Evolutionary conservation across 768 basidiomycete species (phyloP).

Genomic region (Sarcodon aspratus): DNA sequence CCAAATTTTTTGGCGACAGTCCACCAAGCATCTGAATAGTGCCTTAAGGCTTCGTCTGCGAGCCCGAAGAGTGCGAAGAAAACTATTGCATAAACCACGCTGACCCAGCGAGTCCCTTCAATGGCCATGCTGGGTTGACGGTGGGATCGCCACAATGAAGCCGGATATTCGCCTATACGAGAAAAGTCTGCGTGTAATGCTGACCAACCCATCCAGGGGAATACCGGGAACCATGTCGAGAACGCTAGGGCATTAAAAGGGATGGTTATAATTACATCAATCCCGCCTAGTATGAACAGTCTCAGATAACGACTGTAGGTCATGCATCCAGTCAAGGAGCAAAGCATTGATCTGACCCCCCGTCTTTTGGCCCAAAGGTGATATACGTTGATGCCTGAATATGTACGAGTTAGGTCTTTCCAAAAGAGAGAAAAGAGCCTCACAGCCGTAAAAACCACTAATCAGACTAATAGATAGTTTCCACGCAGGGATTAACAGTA

Average conservation of each 20-base stretch:
- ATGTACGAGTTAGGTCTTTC: not conserved
- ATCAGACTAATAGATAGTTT: slow-evolving; percentile 21
- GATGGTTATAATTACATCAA: slow-evolving; percentile 14
- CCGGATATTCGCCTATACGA: slow-evolving; percentile 10
- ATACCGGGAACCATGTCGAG: slow-evolving; percentile 10
- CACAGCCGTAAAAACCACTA: slow-evolving; percentile 22
- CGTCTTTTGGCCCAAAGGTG: slow-evolving; percentile 21
- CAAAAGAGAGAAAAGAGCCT: slow-evolving; percentile 3
- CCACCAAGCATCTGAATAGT: not conserved
- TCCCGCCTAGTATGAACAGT: slow-evolving; percentile 21
- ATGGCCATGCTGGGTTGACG: not conserved
- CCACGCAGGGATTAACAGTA: slow-evolving; percentile 24
- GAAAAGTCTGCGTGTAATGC: slow-evolving; percentile 24
- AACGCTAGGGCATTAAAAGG: slow-evolving; percentile 14
- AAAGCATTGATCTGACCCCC: slow-evolving; percentile 15
- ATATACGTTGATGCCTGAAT: slow-evolving; percentile 14
- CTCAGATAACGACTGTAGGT: slow-evolving; percentile 23
- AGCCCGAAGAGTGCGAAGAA: not conserved
- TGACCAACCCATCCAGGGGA: slow-evolving; percentile 23
- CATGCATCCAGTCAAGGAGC: slow-evolving; percentile 14
- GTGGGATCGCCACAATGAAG: not conserved
- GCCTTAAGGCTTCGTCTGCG: not conserved
- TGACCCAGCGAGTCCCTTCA: not conserved
- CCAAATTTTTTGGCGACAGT: not conserved
- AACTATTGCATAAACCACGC: not conserved